phyloP scores from a whole-genome alignment of 371 early-diverging fungal species.

The Actinomortierella wolfii region DNA sequence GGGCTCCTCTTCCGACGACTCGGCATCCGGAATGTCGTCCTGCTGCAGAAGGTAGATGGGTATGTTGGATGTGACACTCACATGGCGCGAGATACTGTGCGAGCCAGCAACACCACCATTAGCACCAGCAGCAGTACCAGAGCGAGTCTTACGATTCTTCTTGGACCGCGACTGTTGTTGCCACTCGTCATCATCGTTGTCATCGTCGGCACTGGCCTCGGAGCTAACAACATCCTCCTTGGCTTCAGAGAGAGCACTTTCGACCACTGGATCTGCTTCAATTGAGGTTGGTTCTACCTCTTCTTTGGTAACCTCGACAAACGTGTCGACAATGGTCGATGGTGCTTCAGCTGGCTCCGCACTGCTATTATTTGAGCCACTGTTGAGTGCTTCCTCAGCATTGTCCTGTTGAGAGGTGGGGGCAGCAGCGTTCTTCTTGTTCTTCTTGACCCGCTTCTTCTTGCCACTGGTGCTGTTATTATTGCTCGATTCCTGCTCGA shows the following conservation, averaged over 20 bases:
- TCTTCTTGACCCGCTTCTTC: constrained; percentile 3
- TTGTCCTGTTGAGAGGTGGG: constrained; percentile 5
- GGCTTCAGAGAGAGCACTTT: constrained; percentile 20
- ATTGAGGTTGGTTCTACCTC: neutral
- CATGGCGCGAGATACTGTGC: constrained; percentile 12
- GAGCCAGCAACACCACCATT: too few relatives aligned
- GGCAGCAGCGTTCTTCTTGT: neutral
- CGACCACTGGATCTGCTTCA: neutral
- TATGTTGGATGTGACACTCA: constrained; percentile 34
- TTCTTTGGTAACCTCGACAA: neutral
- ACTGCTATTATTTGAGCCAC: too few relatives aligned
- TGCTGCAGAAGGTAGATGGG: constrained; percentile 42
- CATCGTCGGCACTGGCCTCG: constrained; percentile 17
- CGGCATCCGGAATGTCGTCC: constrained; percentile 20
- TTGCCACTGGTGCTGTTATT: neutral
- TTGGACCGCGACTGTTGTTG: constrained; percentile 46
- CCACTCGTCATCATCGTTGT: constrained; percentile 38
- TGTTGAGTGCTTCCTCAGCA: constrained; percentile 2
- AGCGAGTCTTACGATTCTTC: constrained; percentile 43
- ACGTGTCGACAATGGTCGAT: constrained; percentile 1
- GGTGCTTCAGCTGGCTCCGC: constrained; percentile 14
- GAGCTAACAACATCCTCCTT: constrained; percentile 17
- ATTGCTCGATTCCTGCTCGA: neutral
- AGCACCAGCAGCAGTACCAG: neutral
- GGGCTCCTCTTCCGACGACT: constrained; percentile 18